Evolutionary conservation across 352 stramenopile genomes (phyloP), one percentile per base, ranked within the genome.

Genomic region (Globisporangium apiculatum): DNA sequence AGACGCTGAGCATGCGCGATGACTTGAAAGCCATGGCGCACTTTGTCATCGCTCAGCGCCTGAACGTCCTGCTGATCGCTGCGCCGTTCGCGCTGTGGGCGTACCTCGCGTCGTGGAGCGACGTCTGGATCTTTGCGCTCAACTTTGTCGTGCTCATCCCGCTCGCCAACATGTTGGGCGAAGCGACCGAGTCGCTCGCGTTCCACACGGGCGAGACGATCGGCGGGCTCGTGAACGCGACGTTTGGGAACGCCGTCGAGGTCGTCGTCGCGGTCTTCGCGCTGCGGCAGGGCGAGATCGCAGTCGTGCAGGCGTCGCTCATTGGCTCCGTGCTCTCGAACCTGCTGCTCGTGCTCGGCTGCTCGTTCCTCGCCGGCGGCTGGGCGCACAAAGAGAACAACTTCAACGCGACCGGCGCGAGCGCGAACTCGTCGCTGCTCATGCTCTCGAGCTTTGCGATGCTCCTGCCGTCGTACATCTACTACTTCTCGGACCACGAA

Each of bases 301-400:
- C 90, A 15, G 96, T 99, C 8, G 96, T 99, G 14, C 95, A 99
- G 74, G 88, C 97, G 51, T 98, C 97, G 45, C 77, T 99, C 49
- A 89, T 99, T 48, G 97, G 97, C 6, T 98, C 91, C 9, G 97
- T 99, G 64, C 75, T 99, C n/a, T 98, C 93, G 40, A 99, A 99
- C 68, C 60, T 99, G 67, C 77, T 99, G 43, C 89, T 99, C 17
- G 96, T 99, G 11, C 95, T 99, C 61, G 97, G 97, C 36, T 93
- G 96, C 64, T 97, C 93, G 41, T 99, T 98, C 67, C 82, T 99
- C 40, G 89, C 97, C 24, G 96, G 96, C 40, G 82, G 85, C 5
- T 53, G 85, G 31, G 67, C 58, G 17, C 62, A 75, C 56, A 96
- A 93, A 58, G 87, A 96, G 66, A 95, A 86, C 67, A 73, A 75